Conservation (phyloP, 2,329 filamentous ascomycete species). For the Stagonosporopsis tanaceti region DNA sequence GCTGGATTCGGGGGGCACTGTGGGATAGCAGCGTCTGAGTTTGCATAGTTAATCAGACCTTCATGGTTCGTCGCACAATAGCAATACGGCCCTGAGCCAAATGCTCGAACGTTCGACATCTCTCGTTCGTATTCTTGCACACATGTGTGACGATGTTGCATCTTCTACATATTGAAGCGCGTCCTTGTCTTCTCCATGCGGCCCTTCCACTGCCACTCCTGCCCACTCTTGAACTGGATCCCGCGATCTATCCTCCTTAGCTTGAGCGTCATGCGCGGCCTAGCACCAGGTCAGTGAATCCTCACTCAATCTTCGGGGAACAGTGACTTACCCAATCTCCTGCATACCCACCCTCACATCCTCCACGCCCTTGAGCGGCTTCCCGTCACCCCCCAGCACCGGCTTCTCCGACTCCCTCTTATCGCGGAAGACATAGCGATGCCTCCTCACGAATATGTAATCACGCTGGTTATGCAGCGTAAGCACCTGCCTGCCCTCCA, state of each 20-base stretch:
- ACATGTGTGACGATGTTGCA: background rate
- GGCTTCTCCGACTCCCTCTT: slow-evolving; percentile 87
- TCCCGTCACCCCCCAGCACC: slow-evolving; percentile 81
- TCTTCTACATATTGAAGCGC: slow-evolving; percentile 80
- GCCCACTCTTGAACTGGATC: slow-evolving; percentile 76
- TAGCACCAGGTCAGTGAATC: background rate
- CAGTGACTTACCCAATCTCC: slow-evolving; percentile 70
- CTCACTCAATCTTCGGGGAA: background rate
- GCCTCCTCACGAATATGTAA: slow-evolving; percentile 90
- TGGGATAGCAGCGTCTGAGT: slow-evolving; percentile 2
- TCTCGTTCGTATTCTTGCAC: background rate
- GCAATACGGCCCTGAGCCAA: slow-evolving; percentile 3
- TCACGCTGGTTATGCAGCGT: slow-evolving; percentile 95
- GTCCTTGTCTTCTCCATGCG: slow-evolving; percentile 94
- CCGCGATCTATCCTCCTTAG: slow-evolving; percentile 90
- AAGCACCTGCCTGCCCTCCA: slow-evolving; percentile 86
- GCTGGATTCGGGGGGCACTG: slow-evolving; percentile 4
- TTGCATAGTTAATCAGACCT: slow-evolving; percentile 4
- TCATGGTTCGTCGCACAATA: slow-evolving; percentile 3
- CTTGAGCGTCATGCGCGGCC: slow-evolving; percentile 77
- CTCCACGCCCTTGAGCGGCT: slow-evolving; percentile 84
- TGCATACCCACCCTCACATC: slow-evolving; percentile 86
- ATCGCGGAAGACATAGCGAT: slow-evolving; percentile 92
- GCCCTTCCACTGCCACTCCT: slow-evolving; percentile 97
- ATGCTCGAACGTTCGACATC: background rate